Conservation (phyloP, 495 filamentous ascomycete genomes). For the Neurospora terricola region DNA sequence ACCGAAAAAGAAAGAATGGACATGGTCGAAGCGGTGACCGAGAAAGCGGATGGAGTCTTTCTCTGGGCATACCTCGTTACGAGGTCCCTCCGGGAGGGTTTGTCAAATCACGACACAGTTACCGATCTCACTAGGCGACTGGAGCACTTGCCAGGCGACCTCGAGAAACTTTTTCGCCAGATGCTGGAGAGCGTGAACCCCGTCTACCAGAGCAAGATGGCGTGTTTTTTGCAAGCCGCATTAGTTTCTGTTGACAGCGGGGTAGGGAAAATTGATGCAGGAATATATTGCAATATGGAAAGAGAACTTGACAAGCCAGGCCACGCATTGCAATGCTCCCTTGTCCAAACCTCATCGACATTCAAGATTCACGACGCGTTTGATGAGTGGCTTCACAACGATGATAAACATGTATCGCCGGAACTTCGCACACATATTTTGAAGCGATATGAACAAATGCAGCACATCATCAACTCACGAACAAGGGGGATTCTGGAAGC, state of each 20-base stretch:
- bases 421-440: background rate
- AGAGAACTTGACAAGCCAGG: background rate
- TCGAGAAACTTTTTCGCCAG: background rate
- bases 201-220: background rate
- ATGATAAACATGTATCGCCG: background rate
- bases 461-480: background rate
- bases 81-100: conserved; percentile 7
- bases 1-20: background rate
- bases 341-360: background rate
- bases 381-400: background rate
- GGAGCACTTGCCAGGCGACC: background rate
- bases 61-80: conserved; percentile 30
- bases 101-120: conserved; percentile 15
- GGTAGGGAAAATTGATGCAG: too few relatives aligned
- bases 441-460: background rate
- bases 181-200: background rate
- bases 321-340: background rate
- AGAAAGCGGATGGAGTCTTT: conserved; percentile 30
- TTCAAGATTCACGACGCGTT: background rate
- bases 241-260: too few relatives aligned
- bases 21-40: conserved; percentile 19
- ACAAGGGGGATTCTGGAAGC: background rate
- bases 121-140: conserved; percentile 1
- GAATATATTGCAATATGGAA: background rate
- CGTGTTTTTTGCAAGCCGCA: background rate